These are phyloP conservation scores for Aureobasidium uvarum DNA, from an alignment of 2,329 filamentous ascomycete species.

Conservation along the genomic window DNA sequence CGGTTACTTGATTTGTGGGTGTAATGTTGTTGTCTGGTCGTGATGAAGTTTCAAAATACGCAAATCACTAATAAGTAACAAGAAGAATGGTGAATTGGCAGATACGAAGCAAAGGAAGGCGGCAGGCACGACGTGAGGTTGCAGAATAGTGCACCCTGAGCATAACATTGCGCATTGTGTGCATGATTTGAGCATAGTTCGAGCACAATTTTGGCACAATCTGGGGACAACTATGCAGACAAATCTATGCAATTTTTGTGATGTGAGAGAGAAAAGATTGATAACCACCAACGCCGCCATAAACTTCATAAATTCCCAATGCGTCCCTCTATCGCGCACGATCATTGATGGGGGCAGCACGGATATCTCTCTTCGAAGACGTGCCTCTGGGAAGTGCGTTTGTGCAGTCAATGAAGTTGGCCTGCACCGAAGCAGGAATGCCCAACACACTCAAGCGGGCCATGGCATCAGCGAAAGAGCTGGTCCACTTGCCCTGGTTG, in stretches of 20 bases:
- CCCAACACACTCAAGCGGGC: conserved; percentile 32
- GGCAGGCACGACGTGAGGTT: not conserved
- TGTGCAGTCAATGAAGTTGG: conserved; percentile 31
- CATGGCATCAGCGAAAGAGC: conserved; percentile 29
- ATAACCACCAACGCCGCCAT: not conserved
- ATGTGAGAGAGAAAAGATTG: not conserved
- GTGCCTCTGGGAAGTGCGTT: conserved; percentile 10
- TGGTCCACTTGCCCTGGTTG: conserved; percentile 38
- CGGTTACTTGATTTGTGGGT: not conserved
- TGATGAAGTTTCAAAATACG: not conserved
- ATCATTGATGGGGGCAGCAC: conserved; percentile 19
- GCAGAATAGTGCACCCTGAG: not conserved
- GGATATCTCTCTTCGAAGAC: conserved; percentile 16
- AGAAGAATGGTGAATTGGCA: not conserved
- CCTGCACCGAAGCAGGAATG: conserved; percentile 28
- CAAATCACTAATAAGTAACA: not conserved
- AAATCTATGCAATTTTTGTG: not conserved
- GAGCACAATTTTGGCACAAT: not conserved
- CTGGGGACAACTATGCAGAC: not conserved
- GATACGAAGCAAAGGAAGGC: not conserved
- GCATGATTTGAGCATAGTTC: not conserved
- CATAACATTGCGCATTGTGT: not conserved
- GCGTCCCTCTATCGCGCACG: not conserved
- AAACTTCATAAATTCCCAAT: too few species aligned
- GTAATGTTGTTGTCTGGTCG: not conserved